phyloP scores from a whole-genome alignment of 2,329 filamentous ascomycete genomes.

The Alternaria metachromatica region DNA sequence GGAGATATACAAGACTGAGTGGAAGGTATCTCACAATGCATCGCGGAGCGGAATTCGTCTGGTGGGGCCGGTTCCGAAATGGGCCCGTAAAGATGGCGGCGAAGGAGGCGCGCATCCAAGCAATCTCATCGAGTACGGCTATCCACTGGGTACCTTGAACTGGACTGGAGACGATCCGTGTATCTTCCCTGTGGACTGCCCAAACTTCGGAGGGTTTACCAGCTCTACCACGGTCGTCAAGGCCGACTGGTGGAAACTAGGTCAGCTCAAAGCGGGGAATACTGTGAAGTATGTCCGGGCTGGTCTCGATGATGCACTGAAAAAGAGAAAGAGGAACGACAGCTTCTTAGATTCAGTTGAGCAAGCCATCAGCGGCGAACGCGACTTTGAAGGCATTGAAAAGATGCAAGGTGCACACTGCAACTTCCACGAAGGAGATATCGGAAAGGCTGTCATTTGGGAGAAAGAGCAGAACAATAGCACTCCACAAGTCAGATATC shows the following conservation, averaged over 20 bases:
- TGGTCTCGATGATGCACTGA: slow-evolving; percentile 60
- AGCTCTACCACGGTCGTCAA: slow-evolving; percentile 63
- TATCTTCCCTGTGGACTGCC: slow-evolving; percentile 66
- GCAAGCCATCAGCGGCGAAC: slow-evolving; percentile 41
- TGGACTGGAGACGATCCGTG: slow-evolving; percentile 68
- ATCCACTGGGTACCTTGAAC: slow-evolving; percentile 64
- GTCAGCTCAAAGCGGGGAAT: slow-evolving; percentile 67
- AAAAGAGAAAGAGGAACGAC: slow-evolving; percentile 53
- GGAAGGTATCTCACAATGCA: slow-evolving; percentile 68
- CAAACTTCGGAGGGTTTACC: slow-evolving; percentile 67
- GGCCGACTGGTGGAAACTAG: slow-evolving; percentile 67
- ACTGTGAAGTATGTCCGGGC: slow-evolving; percentile 59
- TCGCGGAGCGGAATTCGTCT: slow-evolving; percentile 67
- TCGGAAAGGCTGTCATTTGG: slow-evolving; percentile 41
- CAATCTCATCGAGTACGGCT: slow-evolving; percentile 62
- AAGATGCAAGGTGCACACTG: slow-evolving; percentile 36
- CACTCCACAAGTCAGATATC: slow-evolving; percentile 36
- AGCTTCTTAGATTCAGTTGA: slow-evolving; percentile 55
- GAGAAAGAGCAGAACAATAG: slow-evolving; percentile 28
- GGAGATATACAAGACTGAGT: slow-evolving; percentile 64
- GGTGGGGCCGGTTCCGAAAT: slow-evolving; percentile 64
- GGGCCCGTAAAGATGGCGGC: slow-evolving; percentile 65
- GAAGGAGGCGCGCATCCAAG: slow-evolving; percentile 69
- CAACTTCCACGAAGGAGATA: slow-evolving; percentile 32
- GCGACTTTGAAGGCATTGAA: slow-evolving; percentile 27